Evolutionary conservation across 2,329 filamentous ascomycete species (phyloP).

Genomic region (Colletotrichum acutatum): DNA sequence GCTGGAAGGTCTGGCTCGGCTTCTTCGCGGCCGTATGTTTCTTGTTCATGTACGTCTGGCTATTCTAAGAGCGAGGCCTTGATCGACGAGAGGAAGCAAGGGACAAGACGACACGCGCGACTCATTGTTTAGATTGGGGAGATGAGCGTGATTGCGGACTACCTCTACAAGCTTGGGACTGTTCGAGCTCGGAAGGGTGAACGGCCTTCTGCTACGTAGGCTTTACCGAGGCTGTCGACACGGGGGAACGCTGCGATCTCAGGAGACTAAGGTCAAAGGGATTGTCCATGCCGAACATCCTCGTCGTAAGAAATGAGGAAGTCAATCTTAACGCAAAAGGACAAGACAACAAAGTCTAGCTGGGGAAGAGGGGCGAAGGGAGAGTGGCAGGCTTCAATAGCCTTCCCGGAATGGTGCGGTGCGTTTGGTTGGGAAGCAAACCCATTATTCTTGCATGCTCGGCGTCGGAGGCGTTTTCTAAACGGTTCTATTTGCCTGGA

Average conservation of each 20-base stretch:
- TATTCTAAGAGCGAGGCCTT: conserved; percentile 67
- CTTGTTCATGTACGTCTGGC: conserved; percentile 92
- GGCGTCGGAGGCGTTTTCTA: conserved; percentile 15
- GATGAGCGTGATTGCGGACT: too few species aligned
- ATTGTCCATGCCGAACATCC: background rate
- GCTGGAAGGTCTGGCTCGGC: conserved; percentile 92
- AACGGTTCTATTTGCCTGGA: background rate
- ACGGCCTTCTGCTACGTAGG: background rate
- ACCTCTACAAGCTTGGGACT: too few species aligned
- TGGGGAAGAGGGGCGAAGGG: background rate
- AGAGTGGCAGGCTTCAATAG: background rate
- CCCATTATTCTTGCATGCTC: conserved; percentile 12
- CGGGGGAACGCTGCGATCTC: too few species aligned
- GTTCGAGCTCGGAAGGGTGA: too few species aligned
- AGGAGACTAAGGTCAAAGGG: background rate
- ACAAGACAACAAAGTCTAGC: too few species aligned
- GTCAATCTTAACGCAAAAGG: too few species aligned
- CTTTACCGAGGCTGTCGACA: background rate
- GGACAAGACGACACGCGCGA: background rate
- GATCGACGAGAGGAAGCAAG: background rate
- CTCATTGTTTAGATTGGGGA: background rate
- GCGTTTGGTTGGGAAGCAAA: background rate
- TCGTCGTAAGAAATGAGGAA: background rate
- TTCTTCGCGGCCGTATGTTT: conserved; percentile 88
- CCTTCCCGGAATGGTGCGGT: background rate